A percentile compares a stretch with the other conserved stretches of the same genome.
phyloP scores from a whole-genome alignment of 331 rosid species.

The Pyrus hybrid region DNA sequence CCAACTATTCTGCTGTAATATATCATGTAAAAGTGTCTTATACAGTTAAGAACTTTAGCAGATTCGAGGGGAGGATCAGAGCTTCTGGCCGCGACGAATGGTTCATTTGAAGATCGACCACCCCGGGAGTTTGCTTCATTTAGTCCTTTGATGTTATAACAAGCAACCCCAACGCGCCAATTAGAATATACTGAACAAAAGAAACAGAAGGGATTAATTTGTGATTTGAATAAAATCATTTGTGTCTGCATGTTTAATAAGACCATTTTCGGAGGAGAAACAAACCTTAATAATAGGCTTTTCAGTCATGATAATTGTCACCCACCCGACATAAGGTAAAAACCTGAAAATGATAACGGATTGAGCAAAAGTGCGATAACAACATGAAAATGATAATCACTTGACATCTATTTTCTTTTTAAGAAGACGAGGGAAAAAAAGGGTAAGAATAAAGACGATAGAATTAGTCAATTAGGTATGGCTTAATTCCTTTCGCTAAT shows the following conservation, averaged over 20 bases:
- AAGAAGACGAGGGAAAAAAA: not conserved
- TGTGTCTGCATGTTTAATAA: not conserved
- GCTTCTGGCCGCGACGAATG: not conserved
- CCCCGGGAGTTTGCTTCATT: slow-evolving; percentile 9
- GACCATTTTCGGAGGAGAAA: not conserved
- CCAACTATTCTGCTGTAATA: slow-evolving; percentile 11
- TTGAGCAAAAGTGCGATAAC: not conserved
- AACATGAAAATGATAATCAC: too few relatives aligned
- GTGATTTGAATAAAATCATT: not conserved
- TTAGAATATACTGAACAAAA: slow-evolving; percentile 58
- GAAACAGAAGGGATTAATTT: slow-evolving; percentile 11
- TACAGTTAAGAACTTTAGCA: slow-evolving; percentile 5
- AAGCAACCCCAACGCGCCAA: slow-evolving; percentile 76
- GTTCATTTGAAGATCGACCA: not conserved
- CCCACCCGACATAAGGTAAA: slow-evolving; percentile 87
- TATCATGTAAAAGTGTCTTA: slow-evolving; percentile 7
- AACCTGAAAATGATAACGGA: slow-evolving; percentile 44
- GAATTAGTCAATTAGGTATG: not conserved
- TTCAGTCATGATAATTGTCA: slow-evolving; percentile 82
- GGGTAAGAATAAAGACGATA: not conserved
- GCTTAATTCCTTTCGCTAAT: not conserved
- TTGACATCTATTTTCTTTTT: not conserved
- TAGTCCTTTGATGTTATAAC: slow-evolving; percentile 76
- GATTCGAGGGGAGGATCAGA: slow-evolving; percentile 10
- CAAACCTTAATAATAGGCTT: slow-evolving; percentile 81